Conservation (phyloP, 768 basidiomycete species). For the Lactifluus hygrophoroides region DNA sequence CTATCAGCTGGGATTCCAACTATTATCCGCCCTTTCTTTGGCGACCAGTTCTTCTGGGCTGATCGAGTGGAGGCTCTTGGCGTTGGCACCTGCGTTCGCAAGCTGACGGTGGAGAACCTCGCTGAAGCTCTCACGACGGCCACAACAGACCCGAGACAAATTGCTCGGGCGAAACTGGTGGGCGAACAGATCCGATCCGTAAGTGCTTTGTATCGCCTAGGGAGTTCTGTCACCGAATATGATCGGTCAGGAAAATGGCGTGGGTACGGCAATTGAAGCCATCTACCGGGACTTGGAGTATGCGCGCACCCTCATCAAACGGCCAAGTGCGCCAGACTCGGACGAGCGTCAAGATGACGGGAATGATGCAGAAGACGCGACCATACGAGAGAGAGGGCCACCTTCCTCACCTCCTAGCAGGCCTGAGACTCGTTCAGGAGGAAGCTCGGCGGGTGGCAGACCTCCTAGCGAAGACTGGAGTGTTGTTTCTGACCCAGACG, state of each 20-base stretch:
- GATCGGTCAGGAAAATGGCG: conserved; percentile 76
- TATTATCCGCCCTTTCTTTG: conserved; percentile 95
- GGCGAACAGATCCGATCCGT: conserved; percentile 86
- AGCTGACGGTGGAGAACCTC: conserved; percentile 71
- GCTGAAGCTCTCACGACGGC: conserved; percentile 72
- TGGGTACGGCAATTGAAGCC: conserved; percentile 83
- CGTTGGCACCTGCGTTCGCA: conserved; percentile 80
- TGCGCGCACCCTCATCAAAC: conserved; percentile 79
- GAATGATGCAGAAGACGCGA: conserved; percentile 30
- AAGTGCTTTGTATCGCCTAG: conserved; percentile 22
- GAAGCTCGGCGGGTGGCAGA: conserved; percentile 38
- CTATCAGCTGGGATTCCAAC: conserved; percentile 81
- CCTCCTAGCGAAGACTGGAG: conserved; percentile 79
- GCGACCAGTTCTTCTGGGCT: conserved; percentile 97
- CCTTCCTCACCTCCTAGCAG: conserved; percentile 19
- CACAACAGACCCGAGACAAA: conserved; percentile 84
- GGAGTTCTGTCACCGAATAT: background rate
- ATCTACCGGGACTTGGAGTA: conserved; percentile 97
- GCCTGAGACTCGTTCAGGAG: conserved; percentile 19
- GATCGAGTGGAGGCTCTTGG: conserved; percentile 96
- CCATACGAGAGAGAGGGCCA: conserved; percentile 24
- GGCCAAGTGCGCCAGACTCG: conserved; percentile 23
- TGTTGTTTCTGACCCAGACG: conserved; percentile 73
- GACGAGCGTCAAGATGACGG: conserved; percentile 20
- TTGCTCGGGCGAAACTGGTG: conserved; percentile 71